These are phyloP conservation scores for Auriscalpium microsporum DNA, from an alignment of 768 basidiomycete genomes.

Conservation along the genomic window DNA sequence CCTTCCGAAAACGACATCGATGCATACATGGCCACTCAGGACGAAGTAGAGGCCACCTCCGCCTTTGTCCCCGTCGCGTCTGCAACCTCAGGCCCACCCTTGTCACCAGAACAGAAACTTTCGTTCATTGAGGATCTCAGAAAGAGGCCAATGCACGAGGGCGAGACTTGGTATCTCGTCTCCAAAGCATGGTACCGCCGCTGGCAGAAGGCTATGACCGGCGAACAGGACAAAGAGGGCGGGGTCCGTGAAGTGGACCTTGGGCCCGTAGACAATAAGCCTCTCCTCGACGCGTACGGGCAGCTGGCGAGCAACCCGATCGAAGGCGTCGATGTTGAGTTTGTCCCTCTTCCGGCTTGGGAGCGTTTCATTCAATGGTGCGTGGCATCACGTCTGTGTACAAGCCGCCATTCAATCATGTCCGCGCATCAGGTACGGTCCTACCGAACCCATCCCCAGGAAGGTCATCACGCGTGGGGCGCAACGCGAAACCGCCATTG, in stretches of 20 bases:
- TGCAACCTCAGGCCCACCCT: not conserved
- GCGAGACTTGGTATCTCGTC: constrained; percentile 76
- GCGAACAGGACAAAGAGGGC: constrained; percentile 61
- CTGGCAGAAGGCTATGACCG: constrained; percentile 68
- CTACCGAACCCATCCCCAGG: constrained; percentile 49
- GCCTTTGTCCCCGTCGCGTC: not conserved
- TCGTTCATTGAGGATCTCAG: constrained; percentile 40
- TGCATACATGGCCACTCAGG: constrained; percentile 30
- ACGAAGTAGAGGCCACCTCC: constrained; percentile 14
- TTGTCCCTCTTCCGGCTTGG: constrained; percentile 71
- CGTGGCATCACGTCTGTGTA: constrained; percentile 18
- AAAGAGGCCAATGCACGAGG: constrained; percentile 42
- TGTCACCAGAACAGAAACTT: constrained; percentile 38
- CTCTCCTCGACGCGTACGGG: constrained; percentile 48
- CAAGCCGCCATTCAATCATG: not conserved
- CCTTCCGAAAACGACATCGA: constrained; percentile 49
- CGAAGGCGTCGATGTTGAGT: constrained; percentile 68
- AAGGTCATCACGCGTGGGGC: constrained; percentile 56
- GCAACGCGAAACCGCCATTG: constrained; percentile 44
- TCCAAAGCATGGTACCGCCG: constrained; percentile 63
- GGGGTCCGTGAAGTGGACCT: constrained; percentile 51
- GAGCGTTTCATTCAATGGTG: constrained; percentile 59
- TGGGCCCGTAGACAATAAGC: constrained; percentile 69
- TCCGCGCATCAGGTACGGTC: constrained; percentile 57
- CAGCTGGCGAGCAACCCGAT: constrained; percentile 35